Evolutionary conservation across 176 grass and related monocot genomes (phyloP).

Genomic region (Cenchrus fungigraminus): DNA sequence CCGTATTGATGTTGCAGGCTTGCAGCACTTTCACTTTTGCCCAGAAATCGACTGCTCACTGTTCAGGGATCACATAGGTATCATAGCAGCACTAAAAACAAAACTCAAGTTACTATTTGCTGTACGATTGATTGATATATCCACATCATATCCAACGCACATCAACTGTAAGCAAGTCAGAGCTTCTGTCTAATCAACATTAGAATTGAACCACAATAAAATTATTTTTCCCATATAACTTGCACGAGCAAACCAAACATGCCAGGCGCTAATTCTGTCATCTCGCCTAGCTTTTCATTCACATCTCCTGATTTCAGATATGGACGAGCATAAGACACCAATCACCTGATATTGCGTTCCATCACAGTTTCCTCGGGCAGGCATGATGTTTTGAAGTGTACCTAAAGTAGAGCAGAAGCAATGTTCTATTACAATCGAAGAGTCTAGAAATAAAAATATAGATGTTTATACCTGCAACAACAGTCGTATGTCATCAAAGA

Average conservation of each 20-base stretch:
- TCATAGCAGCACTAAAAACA: conserved; percentile 17
- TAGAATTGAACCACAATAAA: conserved; percentile 28
- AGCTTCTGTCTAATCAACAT: conserved; percentile 39
- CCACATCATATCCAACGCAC: conserved; percentile 28
- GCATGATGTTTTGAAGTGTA: conserved; percentile 38
- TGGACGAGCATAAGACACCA: conserved; percentile 6
- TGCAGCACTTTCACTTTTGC: neutral
- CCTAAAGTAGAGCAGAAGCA: conserved; percentile 49
- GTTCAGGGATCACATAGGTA: neutral
- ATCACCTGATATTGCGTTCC: conserved; percentile 24
- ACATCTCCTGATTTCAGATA: conserved; percentile 39
- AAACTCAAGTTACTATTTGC: conserved; percentile 34
- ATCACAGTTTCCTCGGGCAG: conserved; percentile 16
- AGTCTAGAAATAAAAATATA: conserved; percentile 3
- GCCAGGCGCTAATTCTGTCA: conserved; percentile 22
- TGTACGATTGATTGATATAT: conserved; percentile 53
- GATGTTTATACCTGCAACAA: neutral
- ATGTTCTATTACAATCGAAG: conserved; percentile 30
- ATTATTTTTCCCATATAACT: conserved; percentile 12
- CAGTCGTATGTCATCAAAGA: conserved; percentile 10
- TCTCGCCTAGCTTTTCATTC: conserved; percentile 28
- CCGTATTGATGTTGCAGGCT: neutral
- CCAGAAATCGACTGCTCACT: neutral
- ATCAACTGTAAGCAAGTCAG: conserved; percentile 48
- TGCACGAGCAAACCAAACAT: conserved; percentile 32